Evolutionary conservation across 768 basidiomycete genomes (phyloP).

Genomic region (Xerocomellus chrysenteron): DNA sequence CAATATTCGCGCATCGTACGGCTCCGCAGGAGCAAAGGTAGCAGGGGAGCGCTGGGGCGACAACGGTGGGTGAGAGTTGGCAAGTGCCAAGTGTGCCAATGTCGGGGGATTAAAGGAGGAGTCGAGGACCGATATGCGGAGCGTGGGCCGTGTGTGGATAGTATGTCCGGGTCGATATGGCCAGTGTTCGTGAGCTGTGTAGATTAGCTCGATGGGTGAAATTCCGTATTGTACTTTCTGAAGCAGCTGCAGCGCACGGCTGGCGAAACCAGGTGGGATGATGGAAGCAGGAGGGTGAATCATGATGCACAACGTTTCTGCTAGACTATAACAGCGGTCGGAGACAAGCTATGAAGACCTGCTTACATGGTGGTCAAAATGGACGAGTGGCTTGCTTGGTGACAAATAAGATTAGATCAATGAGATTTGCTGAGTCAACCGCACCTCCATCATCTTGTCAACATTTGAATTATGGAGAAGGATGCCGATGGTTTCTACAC

Average conservation of each 20-base stretch:
- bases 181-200: slow-evolving; percentile 62
- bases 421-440: slow-evolving; percentile 24
- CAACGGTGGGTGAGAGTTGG: slow-evolving; percentile 40
- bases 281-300: slow-evolving; percentile 1
- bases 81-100: slow-evolving; percentile 77
- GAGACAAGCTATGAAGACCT: background rate
- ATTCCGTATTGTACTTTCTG: slow-evolving; percentile 43
- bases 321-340: background rate
- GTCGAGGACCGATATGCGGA: slow-evolving; percentile 76
- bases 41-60: background rate
- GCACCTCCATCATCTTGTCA: slow-evolving; percentile 4
- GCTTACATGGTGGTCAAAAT: background rate
- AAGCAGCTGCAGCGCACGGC: slow-evolving; percentile 18
- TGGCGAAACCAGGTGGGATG: slow-evolving; percentile 20
- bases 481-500: slow-evolving; percentile 81
- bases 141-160: slow-evolving; percentile 13
- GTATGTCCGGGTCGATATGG: slow-evolving; percentile 44
- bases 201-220: slow-evolving; percentile 58
- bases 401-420: slow-evolving; percentile 22
- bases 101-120: slow-evolving; percentile 95
- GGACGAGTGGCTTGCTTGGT: background rate
- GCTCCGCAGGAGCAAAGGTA: background rate
- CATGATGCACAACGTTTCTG: slow-evolving; percentile 1
- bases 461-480: slow-evolving; percentile 52
- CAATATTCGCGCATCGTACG: slow-evolving; percentile 72